Evolutionary conservation across 2,329 filamentous ascomycete species (phyloP).

Genomic region (Acrodontium crateriforme): DNA sequence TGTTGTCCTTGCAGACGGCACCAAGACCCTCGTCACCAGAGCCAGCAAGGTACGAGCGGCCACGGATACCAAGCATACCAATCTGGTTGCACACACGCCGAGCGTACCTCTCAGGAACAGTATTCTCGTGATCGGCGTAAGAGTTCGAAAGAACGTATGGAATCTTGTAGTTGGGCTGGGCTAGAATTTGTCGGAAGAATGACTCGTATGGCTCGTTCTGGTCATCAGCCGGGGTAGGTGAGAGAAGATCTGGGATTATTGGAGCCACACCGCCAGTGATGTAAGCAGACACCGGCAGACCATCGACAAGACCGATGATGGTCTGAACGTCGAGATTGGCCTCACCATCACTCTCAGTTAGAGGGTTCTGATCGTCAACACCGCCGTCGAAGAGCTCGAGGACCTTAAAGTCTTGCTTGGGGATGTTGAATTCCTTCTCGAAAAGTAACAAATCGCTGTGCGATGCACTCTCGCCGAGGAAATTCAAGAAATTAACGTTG

Average conservation of each 20-base stretch:
- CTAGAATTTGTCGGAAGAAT: conserved; percentile 44
- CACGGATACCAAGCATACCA: conserved; percentile 48
- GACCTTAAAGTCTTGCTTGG: conserved; percentile 32
- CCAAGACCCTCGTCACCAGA: conserved; percentile 48
- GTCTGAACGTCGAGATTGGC: conserved; percentile 53
- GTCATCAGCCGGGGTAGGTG: conserved; percentile 27
- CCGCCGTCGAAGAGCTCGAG: conserved; percentile 9
- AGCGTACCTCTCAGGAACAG: conserved; percentile 46
- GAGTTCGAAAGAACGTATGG: conserved; percentile 50
- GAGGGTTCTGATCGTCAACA: conserved; percentile 9
- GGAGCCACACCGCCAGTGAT: conserved; percentile 43
- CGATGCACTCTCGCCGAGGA: conserved; percentile 38
- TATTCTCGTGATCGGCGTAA: conserved; percentile 53
- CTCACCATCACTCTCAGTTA: conserved; percentile 26
- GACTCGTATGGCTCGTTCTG: conserved; percentile 54
- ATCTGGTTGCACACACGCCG: conserved; percentile 48
- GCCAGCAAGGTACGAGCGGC: conserved; percentile 46
- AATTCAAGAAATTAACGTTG: conserved; percentile 37
- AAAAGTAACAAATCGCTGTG: conserved; percentile 32
- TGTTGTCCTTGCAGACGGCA: conserved; percentile 28
- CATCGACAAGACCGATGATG: conserved; percentile 40
- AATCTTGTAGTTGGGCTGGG: conserved; percentile 32
- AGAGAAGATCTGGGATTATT: conserved; percentile 32
- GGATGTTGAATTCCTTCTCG: conserved; percentile 28
- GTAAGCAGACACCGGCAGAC: conserved; percentile 42